Evolutionary conservation across 305 asterid species (phyloP), one percentile per base, ranked within the genome.

Genomic region (Ilex paraguariensis): DNA sequence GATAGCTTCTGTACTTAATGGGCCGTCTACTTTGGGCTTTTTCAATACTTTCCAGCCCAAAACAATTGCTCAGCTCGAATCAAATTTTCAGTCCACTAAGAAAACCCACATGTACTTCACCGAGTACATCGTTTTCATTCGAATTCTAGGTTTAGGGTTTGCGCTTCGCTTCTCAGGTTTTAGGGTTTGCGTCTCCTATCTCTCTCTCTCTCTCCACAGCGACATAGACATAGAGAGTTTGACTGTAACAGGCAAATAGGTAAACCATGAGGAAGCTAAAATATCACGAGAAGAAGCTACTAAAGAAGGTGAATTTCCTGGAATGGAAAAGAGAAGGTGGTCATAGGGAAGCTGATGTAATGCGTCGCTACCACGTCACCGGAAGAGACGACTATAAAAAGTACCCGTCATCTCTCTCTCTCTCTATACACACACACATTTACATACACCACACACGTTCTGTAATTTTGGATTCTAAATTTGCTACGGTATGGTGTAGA

Each of bases 271-370:
- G 98, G 82, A 81, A 86, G 79, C 80, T 91, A 17, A 88, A 84
- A 73, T 81, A 56, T 80, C 92, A 87, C 42, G 99, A 93, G 80
- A 71, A 86, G 83, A 93, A 90, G 65, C 77, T 90, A 2, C 52
- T 93, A 56, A 93, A 93, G 82, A 93, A 79, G 71, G 90, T 83
- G 9, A 77, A 93, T 70, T 80, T 90, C 71, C 71, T 84, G 66
- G 95, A 86, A 49, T 93, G 96, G 96, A 83, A 84, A 79, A 80
- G 97, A 69, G 98, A 90, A 84, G 95, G 94, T 5, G 87, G 95
- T 46, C 96, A 90, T 64, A 74, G 98, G 71, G 98, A 93, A 77
- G 76, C 66, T 70, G 69, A 54, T 32, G 92, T 90, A 11, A 76
- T 87, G 80, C 96, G 79, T 15, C 95, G 94, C 14, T 93, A 93